Conservation (phyloP, 352 stramenopile genomes). For the Poterioochromonas sp. region DNA sequence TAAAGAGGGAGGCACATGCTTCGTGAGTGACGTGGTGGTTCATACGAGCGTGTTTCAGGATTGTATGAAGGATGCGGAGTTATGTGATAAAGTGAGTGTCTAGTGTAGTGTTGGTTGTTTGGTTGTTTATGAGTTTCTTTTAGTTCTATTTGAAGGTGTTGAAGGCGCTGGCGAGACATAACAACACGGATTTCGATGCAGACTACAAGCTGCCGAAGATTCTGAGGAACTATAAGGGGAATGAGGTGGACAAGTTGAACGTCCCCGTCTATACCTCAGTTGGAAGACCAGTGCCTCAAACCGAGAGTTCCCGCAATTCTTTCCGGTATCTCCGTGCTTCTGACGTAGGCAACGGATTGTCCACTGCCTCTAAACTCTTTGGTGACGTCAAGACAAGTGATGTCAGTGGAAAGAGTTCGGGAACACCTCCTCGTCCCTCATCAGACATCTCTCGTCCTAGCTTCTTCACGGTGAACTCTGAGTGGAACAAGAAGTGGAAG, state of each 20-base stretch:
- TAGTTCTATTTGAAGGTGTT: constrained; percentile 12
- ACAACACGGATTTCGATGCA: background rate
- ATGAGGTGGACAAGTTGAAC: background rate
- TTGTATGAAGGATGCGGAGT: background rate
- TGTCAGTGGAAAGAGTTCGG: background rate
- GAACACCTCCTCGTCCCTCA: background rate
- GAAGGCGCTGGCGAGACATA: background rate
- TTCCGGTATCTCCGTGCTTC: background rate
- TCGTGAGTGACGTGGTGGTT: background rate
- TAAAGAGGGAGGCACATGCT: background rate
- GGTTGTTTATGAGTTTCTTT: background rate
- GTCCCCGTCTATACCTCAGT: background rate
- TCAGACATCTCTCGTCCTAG: background rate
- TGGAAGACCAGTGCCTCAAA: background rate
- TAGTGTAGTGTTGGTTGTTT: background rate
- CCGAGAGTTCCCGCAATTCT: background rate
- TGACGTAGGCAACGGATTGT: background rate
- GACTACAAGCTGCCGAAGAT: background rate
- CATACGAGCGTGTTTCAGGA: background rate
- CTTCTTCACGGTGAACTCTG: background rate
- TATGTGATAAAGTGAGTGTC: background rate
- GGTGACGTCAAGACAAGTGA: background rate
- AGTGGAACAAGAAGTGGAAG: constrained; percentile 5
- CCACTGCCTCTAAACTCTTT: background rate
- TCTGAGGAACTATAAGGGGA: constrained; percentile 8